A percentile compares a stretch with the other conserved stretches of the same genome.
phyloP scores from a whole-genome alignment of 345 rosid genomes.

The Populus pruinosa region DNA sequence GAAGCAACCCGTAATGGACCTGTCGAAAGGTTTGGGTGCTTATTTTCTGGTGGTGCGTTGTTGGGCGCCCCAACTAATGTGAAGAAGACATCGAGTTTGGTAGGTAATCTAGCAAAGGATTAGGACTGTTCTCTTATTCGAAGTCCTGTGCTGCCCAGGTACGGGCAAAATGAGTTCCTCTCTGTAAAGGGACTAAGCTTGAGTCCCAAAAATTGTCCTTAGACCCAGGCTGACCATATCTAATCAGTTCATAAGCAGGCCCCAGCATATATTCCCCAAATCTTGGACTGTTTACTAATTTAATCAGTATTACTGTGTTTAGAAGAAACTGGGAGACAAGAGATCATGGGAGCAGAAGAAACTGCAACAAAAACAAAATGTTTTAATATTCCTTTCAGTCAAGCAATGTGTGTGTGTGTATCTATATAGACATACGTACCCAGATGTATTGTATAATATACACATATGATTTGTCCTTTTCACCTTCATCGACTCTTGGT shows the following conservation, averaged over 20 bases:
- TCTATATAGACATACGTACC: background rate
- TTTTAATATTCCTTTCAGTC: background rate
- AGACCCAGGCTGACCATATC: constrained; percentile 12
- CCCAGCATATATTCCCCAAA: constrained; percentile 50
- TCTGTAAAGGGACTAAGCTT: background rate
- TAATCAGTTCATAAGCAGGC: constrained; percentile 13
- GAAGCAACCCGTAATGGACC: background rate
- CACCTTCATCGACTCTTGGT: background rate
- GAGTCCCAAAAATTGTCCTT: background rate
- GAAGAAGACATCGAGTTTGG: background rate
- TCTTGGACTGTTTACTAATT: constrained; percentile 29
- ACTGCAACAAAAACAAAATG: background rate
- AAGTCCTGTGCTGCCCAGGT: constrained; percentile 4
- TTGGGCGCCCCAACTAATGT: background rate
- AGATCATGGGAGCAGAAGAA: constrained; percentile 32
- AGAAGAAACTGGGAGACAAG: constrained; percentile 39
- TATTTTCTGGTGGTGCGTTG: background rate
- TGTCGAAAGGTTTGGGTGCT: background rate
- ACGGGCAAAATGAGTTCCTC: constrained; percentile 10
- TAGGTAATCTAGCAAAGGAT: background rate
- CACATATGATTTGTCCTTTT: background rate
- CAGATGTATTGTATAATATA: background rate
- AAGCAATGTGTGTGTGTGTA: background rate
- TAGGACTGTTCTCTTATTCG: background rate
- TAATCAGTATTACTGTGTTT: constrained; percentile 32